Base-by-base conservation (phyloP, 176 grass and related monocot species). In the Oryza officinalis region DNA sequence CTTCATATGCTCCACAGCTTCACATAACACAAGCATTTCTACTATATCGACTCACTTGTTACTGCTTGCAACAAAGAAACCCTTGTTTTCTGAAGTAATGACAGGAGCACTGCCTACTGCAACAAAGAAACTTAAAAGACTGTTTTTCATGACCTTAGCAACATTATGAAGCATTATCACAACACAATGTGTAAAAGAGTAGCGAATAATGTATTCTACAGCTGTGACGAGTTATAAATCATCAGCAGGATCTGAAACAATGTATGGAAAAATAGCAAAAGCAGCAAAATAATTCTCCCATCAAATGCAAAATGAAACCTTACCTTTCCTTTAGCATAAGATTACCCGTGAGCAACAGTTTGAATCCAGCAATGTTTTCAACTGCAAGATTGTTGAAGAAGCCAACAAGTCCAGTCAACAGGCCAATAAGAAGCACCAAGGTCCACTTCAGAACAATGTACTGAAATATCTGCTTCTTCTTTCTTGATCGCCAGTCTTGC, bases 331-430 rank as follows among this genome's bases (percentile, higher is more conserved):
- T 69, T 50, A 98, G 87, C 88, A 95, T 94, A 18, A 98, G 88
- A 6, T 94, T 35, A 66, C 92, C 74, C 0, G 92, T 98, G 7
- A 67, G 43, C 45, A 98, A 30, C 35, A 98, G 71, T 70, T 98
- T 95, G 46, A 93, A 82, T 66, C 95, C 92, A 52, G 95, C 84
- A 78, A 98, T 98, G 54, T 98, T 98, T 75, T 98, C 95, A 13
- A 98, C 90, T 4, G 95, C 95, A 17, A 98, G 88, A 67, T 98
- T 98, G 73, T 93, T 98, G 45, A 98, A 93, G 81, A 93, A 98
- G 44, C 87, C 95, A 22, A 98, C 87, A 13, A 93, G 23, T 25
- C 92, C 95, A 59, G 95, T 98, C 41, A 66, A 22, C 4, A 94
- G 46, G 22, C 95, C 95, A 26, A 98, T 93, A 46, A 98, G 87